Evolutionary conservation across 139 green algal species (phyloP).

Genomic region (Limnomonas spitsbergensis): DNA sequence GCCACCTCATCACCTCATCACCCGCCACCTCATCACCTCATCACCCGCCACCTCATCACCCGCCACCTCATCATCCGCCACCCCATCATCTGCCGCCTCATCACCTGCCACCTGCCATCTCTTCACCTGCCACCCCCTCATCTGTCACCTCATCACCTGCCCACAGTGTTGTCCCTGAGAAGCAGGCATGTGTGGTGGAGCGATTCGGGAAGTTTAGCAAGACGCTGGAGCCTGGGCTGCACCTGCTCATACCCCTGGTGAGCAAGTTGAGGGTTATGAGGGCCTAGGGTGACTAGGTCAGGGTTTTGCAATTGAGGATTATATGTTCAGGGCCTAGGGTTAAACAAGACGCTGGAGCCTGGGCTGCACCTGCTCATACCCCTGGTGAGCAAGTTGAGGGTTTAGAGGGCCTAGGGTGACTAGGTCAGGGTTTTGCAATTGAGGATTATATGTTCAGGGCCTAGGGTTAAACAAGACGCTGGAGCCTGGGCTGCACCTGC

Average conservation of each 20-base stretch:
- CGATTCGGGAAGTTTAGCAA: conserved; percentile 84
- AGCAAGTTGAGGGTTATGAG: background rate
- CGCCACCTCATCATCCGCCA: no score
- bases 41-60: no score
- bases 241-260: conserved; percentile 91
- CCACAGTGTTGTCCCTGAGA: conserved; percentile 82
- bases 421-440: no score
- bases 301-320: no score
- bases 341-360: conserved; percentile 66
- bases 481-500: conserved; percentile 83
- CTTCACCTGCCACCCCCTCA: no score
- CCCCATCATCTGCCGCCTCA: no score
- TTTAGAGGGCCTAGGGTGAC: conserved; percentile 64
- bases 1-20: no score
- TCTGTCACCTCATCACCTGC: no score
- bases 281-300: conserved; percentile 73
- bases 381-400: conserved; percentile 51
- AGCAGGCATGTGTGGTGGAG: conserved; percentile 73
- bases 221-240: conserved; percentile 80
- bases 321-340: no score
- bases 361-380: conserved; percentile 95
- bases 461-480: conserved; percentile 79
- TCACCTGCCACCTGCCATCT: no score
- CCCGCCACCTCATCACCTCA: no score
- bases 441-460: no score